Evolutionary conservation across 805 yeast genomes (phyloP).

Genomic region (Candida khao-thaluensis): DNA sequence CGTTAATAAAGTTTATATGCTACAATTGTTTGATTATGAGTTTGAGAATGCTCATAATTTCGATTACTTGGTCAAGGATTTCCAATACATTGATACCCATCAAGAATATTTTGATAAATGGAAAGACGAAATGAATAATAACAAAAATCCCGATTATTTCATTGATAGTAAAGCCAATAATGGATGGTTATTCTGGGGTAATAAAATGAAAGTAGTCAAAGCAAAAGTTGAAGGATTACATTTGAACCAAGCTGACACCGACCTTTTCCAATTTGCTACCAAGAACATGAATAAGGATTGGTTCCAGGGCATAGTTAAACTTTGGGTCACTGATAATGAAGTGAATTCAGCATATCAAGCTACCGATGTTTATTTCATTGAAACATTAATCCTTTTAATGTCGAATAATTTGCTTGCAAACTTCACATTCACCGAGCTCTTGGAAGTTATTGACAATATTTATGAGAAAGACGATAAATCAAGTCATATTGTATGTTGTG

Average conservation of each 20-base stretch:
- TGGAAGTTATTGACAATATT: conserved; percentile 46
- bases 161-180: conserved; percentile 55
- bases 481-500: conserved; percentile 72
- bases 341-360: conserved; percentile 65
- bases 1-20: conserved; percentile 43
- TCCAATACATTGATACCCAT: conserved; percentile 42
- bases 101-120: conserved; percentile 42
- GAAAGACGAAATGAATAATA: conserved; percentile 50
- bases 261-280: conserved; percentile 45
- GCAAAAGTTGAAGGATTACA: conserved; percentile 31
- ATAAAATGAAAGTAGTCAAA: conserved; percentile 47
- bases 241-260: conserved; percentile 33
- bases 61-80: conserved; percentile 30
- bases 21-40: conserved; percentile 50
- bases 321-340: conserved; percentile 67
- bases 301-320: conserved; percentile 50
- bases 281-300: conserved; percentile 51
- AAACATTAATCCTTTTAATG: conserved; percentile 49
- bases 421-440: conserved; percentile 50
- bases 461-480: conserved; percentile 71
- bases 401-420: conserved; percentile 43
- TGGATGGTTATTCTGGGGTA: conserved; percentile 81
- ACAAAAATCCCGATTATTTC: conserved; percentile 48
- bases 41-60: conserved; percentile 43
- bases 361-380: conserved; percentile 57